Percentiles rank a stretch among this genome's conserved stretches.
These are phyloP conservation scores for Amaranthus tricolor DNA, from an alignment of 179 eudicot species.

Conservation along the genomic window DNA sequence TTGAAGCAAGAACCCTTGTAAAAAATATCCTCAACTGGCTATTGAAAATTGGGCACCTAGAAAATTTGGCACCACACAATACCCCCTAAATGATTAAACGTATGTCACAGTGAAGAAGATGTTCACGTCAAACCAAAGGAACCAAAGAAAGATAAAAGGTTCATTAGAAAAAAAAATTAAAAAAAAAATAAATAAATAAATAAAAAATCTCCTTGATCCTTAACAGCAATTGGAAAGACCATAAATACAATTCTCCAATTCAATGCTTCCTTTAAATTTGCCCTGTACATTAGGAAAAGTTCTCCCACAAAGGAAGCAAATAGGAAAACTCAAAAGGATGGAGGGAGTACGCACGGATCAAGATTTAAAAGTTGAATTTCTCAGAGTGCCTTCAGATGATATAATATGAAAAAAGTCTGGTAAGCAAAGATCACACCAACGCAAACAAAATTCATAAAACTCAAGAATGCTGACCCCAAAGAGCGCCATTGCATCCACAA, in stretches of 20 bases:
- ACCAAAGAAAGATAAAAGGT: background rate
- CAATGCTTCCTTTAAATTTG: too few species aligned
- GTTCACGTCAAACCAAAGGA: too few species aligned
- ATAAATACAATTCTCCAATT: background rate
- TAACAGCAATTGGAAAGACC: background rate
- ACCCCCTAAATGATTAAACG: background rate
- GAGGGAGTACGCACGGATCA: too few species aligned
- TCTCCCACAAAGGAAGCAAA: too few species aligned
- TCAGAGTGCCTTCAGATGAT: background rate
- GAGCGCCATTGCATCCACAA: slow-evolving; percentile 83
- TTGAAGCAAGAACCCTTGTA: background rate
- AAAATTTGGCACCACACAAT: background rate
- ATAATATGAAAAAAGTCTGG: background rate
- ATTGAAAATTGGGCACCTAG: too few species aligned
- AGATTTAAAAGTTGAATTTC: background rate
- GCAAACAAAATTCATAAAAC: slow-evolving; percentile 2
- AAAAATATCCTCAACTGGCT: background rate
- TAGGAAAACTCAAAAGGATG: too few species aligned
- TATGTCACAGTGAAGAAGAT: background rate
- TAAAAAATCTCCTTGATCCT: background rate
- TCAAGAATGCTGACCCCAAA: slow-evolving; percentile 77
- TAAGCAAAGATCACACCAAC: background rate
- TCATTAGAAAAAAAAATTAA: background rate
- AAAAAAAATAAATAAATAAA: too few species aligned
- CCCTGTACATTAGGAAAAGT: too few species aligned